Evolutionary conservation across 176 grass and related monocot species (phyloP), one percentile per base, ranked within the genome.

Genomic region (Oropetium thomaeum): DNA sequence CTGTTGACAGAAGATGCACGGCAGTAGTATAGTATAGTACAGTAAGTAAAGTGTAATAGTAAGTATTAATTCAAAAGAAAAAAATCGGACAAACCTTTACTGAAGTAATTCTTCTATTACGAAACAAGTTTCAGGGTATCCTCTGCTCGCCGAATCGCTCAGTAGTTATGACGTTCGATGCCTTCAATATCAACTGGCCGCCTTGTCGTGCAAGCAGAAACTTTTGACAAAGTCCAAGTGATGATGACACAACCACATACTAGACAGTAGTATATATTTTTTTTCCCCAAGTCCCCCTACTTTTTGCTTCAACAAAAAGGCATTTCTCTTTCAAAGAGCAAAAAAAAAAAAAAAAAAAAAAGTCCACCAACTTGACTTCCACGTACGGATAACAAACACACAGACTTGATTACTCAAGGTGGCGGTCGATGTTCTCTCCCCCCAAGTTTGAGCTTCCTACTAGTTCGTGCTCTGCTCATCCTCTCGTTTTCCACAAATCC

Each of bases 341-440:
- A n/a, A n/a, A n/a, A n/a, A n/a, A 37, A 37, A 37, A 37, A 37
- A 37, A 37, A 37, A 37, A 37, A 37, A 37, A 37, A 37, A 37
- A 37, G 7, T 47, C 40, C 38, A 29, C 61, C 5, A 20, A 10
- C 3, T 32, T 75, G 62, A 66, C 71, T 82, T 45, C 27, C 62
- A 75, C 70, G 42, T 23, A 2, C 70, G 42, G 25, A 2, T 30
- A 10, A 35, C 35, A 25, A 29, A 58, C 55, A 30, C 8, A 14
- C 1, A 22, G 4, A n/a, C n/a, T n/a, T n/a, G n/a, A n/a, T n/a
- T n/a, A n/a, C n/a, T n/a, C n/a, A 12, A n/a, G 10, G 1, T 14
- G 12, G 12, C 7, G 49, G 80, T 82, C 61, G 58, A 82, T 82
- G 39, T 58, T 67, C 26, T 32, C 37, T 31, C 27, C 37, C 37